A percentile compares a stretch with the other conserved stretches of the same genome.
Evolutionary conservation across 805 yeast species (phyloP).

Genomic region (Kodamaea leandrae): DNA sequence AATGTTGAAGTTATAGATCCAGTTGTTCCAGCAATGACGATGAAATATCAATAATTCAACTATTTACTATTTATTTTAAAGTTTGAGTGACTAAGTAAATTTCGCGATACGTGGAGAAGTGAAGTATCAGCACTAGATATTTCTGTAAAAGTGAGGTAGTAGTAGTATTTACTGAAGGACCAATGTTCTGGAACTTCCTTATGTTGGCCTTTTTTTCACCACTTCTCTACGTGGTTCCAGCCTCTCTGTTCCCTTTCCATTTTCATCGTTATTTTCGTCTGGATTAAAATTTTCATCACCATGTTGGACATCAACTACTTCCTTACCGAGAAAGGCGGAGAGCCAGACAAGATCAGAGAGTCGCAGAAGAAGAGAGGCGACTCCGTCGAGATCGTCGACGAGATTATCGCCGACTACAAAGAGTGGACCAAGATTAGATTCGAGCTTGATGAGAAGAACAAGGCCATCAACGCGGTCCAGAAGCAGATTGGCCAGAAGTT

Average conservation of each 20-base stretch:
- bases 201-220: neutral
- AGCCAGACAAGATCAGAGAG: constrained; percentile 81
- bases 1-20: too few species aligned
- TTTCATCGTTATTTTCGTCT: neutral
- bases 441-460: constrained; percentile 87
- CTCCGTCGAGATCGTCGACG: constrained; percentile 92
- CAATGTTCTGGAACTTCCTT: neutral
- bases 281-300: constrained; percentile 7
- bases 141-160: neutral
- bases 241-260: neutral
- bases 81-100: too few species aligned
- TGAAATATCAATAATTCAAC: too few species aligned
- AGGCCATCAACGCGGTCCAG: constrained; percentile 82
- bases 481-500: constrained; percentile 89
- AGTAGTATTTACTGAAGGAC: neutral
- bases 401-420: constrained; percentile 86
- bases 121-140: too few species aligned
- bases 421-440: constrained; percentile 83
- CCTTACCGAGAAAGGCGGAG: constrained; percentile 95
- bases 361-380: constrained; percentile 95
- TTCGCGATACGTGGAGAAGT: too few species aligned
- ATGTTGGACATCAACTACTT: constrained; percentile 94
- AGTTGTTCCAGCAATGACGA: too few species aligned
- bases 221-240: too few species aligned
- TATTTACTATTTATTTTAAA: too few species aligned